Evolutionary conservation across 257 asterid genomes (phyloP), one percentile per base, ranked within the genome.

Genomic region (Phtheirospermum japonicum): DNA sequence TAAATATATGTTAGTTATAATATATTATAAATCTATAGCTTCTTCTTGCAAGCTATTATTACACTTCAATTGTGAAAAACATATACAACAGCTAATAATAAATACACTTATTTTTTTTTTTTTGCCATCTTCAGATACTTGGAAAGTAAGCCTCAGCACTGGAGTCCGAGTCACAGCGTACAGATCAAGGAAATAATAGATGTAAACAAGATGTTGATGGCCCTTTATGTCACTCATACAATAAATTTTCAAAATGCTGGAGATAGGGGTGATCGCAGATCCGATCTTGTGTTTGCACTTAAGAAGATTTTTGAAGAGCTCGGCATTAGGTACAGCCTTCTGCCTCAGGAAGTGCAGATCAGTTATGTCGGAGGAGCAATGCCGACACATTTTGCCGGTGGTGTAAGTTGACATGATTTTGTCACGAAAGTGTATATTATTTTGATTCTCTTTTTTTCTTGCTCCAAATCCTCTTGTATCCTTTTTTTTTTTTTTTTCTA

Each of bases 91-190:
- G 39, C 39, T 33, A 33, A 33, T 33, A 33, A 5, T 23, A 23
- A 23, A 23, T 23, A 12, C 18, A 12, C 60, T 14, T 19, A 46
- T 12, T 28, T 5, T 18, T 42, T 13, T 9, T 0, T 9, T 7
- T 49, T 18, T 17, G 0, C 7, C 2, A 48, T 33, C 4, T 23
- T 65, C 82, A 87, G 96, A 53, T 81, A 83, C 73, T 71, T 88
- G 85, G 94, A 85, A 76, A 80, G 94, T 74, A 83, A 76, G 72
- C 86, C 96, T 55, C 80, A 77, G 28, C 71, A 73, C 3, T 85
- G 96, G 96, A 76, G 72, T 50, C 83, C 96, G 0, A 65, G 30
- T 13, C 85, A 85, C 73, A 77, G 82, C 17, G 70, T 88, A 63
- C 84, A 30, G 37, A 65, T 88, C 36, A 81, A 53, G 56, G 94